A percentile compares a stretch with the other conserved stretches of the same genome.
Evolutionary conservation across 768 basidiomycete genomes (phyloP).

Genomic region (Macrocybe gigantea): DNA sequence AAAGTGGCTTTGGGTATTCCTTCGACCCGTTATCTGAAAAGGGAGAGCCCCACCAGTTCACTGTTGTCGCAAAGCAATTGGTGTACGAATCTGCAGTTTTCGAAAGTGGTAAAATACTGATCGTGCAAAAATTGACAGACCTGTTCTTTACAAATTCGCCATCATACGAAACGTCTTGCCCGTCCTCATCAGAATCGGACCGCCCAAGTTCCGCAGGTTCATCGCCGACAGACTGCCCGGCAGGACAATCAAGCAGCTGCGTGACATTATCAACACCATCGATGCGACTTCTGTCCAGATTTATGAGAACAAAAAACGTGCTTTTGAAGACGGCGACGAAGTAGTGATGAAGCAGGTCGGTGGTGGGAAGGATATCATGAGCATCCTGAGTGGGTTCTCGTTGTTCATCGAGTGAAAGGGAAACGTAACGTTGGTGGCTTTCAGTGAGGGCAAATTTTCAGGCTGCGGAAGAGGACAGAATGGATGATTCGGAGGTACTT

Average conservation of each 20-base stretch:
- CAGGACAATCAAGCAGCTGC: constrained; percentile 4
- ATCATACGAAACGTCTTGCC: constrained; percentile 9
- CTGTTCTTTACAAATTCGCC: constrained; percentile 1
- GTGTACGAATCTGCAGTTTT: background rate
- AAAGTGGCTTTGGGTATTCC: constrained; percentile 13
- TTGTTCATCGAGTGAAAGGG: background rate
- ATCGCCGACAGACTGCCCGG: constrained; percentile 8
- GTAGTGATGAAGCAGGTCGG: constrained; percentile 5
- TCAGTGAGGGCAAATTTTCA: constrained; percentile 25
- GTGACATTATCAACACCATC: constrained; percentile 11
- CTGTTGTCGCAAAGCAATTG: constrained; percentile 7
- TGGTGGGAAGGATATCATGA: constrained; percentile 11
- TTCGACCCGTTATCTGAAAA: constrained; percentile 11
- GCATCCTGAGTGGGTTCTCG: constrained; percentile 10
- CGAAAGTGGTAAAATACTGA: background rate
- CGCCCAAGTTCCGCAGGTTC: constrained; percentile 11
- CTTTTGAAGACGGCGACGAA: constrained; percentile 11
- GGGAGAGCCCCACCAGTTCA: constrained; percentile 9
- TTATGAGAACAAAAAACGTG: constrained; percentile 9
- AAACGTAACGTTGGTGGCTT: background rate
- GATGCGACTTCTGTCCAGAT: constrained; percentile 9
- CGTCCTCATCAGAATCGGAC: constrained; percentile 10
- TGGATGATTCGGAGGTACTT: constrained; percentile 22
- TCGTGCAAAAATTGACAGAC: constrained; percentile 1
- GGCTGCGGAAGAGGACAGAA: constrained; percentile 19